These are phyloP conservation scores for Melastoma malabathricum DNA, from an alignment of 345 rosid species.

Conservation along the genomic window DNA sequence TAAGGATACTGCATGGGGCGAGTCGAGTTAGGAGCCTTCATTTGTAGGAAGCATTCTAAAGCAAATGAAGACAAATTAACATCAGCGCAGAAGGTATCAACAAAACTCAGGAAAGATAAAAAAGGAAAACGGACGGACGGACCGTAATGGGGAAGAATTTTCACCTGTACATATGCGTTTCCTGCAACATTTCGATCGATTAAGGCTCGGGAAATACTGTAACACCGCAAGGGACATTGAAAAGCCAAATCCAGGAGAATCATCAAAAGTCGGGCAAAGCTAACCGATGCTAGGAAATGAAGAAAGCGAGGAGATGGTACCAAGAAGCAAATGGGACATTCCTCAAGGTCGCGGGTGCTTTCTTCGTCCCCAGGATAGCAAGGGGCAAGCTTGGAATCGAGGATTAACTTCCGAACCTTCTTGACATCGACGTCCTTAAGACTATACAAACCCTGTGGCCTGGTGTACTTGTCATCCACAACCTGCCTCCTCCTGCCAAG, in stretches of 20 bases:
- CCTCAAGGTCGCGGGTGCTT: constrained; percentile 63
- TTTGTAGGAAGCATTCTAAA: constrained; percentile 96
- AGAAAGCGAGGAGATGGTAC: constrained; percentile 24
- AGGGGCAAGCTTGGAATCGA: constrained; percentile 94
- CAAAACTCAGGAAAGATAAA: background rate
- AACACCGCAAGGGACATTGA: constrained; percentile 10
- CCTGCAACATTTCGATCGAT: constrained; percentile 88
- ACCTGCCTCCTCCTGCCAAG: constrained; percentile 78
- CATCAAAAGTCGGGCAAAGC: background rate
- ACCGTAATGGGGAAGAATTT: background rate
- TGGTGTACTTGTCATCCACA: constrained; percentile 82
- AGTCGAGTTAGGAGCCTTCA: constrained; percentile 89
- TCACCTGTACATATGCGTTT: constrained; percentile 97
- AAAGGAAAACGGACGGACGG: constrained; percentile 1
- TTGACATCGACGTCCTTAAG: constrained; percentile 89
- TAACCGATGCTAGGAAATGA: background rate
- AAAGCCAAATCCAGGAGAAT: background rate
- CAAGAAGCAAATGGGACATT: constrained; percentile 97
- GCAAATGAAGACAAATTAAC: constrained; percentile 7
- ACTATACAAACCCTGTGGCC: constrained; percentile 81
- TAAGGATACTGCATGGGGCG: constrained; percentile 99
- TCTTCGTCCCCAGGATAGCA: constrained; percentile 96
- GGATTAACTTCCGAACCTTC: constrained; percentile 87
- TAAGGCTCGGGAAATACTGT: constrained; percentile 91
- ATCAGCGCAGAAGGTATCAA: background rate